These are phyloP conservation scores for Arachis stenosperma DNA, from an alignment of 306 rosid species.

Conservation along the genomic window DNA sequence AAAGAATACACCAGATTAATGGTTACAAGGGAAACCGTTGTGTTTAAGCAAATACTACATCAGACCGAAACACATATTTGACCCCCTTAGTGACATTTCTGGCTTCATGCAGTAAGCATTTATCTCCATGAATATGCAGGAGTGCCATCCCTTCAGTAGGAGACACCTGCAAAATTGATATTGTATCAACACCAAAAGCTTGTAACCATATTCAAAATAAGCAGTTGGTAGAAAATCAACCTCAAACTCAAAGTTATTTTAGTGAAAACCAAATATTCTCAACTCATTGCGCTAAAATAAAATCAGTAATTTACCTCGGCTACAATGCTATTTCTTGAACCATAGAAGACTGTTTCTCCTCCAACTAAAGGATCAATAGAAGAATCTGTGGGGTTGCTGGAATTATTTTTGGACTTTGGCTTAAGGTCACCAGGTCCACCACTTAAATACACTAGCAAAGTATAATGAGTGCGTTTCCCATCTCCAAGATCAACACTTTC, in stretches of 20 bases:
- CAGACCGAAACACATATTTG: slow-evolving; percentile 87
- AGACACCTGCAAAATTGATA: slow-evolving; percentile 58
- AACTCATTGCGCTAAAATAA: slow-evolving; percentile 7
- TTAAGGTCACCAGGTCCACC: slow-evolving; percentile 76
- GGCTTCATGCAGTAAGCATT: slow-evolving; percentile 94
- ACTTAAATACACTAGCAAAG: slow-evolving; percentile 80
- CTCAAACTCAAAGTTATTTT: neutral
- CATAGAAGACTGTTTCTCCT: slow-evolving; percentile 93
- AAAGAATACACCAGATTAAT: slow-evolving; percentile 34
- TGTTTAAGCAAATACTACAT: slow-evolving; percentile 74
- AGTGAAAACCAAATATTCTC: slow-evolving; percentile 7
- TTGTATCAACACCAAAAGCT: slow-evolving; percentile 39
- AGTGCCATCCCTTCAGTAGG: slow-evolving; percentile 96
- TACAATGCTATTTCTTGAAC: slow-evolving; percentile 71
- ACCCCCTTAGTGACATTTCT: slow-evolving; percentile 81
- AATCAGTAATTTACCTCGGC: slow-evolving; percentile 64
- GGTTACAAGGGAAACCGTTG: slow-evolving; percentile 33
- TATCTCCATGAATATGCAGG: slow-evolving; percentile 83
- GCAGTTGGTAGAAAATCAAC: neutral
- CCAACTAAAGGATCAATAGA: slow-evolving; percentile 70
- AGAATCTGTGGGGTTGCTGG: slow-evolving; percentile 42
- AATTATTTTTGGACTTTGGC: slow-evolving; percentile 52
- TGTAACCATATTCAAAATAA: slow-evolving; percentile 32
- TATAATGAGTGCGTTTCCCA: slow-evolving; percentile 77
- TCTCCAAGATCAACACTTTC: slow-evolving; percentile 79